phyloP scores from a whole-genome alignment of 129 eudicot species.

The Arctium minus region DNA sequence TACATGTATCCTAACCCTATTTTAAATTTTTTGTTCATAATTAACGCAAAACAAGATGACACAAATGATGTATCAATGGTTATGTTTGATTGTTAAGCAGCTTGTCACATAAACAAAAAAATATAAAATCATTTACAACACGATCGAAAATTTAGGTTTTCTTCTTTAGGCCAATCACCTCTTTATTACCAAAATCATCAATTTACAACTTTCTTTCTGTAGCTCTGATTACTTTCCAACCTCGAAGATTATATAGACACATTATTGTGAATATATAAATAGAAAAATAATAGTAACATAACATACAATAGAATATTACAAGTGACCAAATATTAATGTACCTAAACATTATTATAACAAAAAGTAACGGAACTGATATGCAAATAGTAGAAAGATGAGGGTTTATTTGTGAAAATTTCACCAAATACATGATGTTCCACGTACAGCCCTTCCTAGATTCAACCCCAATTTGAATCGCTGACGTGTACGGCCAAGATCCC shows the following conservation, averaged over 20 bases:
- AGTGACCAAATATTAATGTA: neutral
- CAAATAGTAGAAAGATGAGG: constrained; percentile 2
- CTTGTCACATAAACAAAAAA: no score
- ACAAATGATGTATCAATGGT: no score
- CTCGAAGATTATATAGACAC: neutral
- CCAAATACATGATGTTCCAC: constrained; percentile 5
- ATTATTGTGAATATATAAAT: no score
- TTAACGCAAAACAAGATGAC: no score
- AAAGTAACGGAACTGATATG: neutral
- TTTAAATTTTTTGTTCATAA: no score
- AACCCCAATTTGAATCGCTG: constrained; percentile 31
- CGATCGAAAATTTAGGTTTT: neutral
- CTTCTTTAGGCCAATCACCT: neutral
- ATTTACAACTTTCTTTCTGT: neutral
- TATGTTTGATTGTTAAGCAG: no score
- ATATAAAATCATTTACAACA: no score
- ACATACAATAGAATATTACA: neutral
- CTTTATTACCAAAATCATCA: neutral
- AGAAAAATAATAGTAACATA: neutral
- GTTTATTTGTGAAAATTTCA: neutral
- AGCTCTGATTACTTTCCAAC: neutral
- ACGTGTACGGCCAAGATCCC: constrained; percentile 58
- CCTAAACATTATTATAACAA: neutral
- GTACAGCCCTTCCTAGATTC: constrained; percentile 15
- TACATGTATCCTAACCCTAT: no score